These are phyloP conservation scores for Carex cristatella DNA, from an alignment of 176 grass and related monocot genomes.

Conservation along the genomic window DNA sequence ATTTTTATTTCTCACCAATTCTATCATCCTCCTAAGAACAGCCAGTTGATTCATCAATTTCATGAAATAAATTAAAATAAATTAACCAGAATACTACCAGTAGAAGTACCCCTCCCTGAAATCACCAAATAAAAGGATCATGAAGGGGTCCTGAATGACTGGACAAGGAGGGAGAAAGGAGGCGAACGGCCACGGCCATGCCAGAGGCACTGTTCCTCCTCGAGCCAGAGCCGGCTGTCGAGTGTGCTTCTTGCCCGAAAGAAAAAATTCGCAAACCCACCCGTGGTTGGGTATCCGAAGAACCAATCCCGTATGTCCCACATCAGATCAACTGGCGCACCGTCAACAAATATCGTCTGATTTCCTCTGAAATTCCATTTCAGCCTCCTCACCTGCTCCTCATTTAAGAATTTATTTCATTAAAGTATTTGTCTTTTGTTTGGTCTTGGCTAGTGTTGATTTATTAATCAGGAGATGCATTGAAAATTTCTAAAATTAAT, in stretches of 20 bases:
- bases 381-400: conserved; percentile 36
- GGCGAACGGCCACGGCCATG: conserved; percentile 12
- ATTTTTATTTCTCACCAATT: conserved; percentile 28
- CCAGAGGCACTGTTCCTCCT: conserved; percentile 44
- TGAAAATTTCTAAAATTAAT: background rate
- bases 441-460: background rate
- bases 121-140: conserved; percentile 26
- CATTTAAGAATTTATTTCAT: background rate
- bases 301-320: conserved; percentile 88
- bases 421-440: background rate
- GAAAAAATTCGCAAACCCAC: conserved; percentile 65
- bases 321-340: conserved; percentile 79
- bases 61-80: conserved; percentile 14
- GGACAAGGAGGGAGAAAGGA: conserved; percentile 70
- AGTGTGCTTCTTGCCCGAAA: conserved; percentile 64
- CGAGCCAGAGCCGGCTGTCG: conserved; percentile 89
- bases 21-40: conserved; percentile 18
- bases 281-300: conserved; percentile 28
- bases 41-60: conserved; percentile 17
- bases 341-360: conserved; percentile 92
- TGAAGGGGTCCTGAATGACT: conserved; percentile 43
- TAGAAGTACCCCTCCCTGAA: background rate
- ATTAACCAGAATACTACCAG: background rate
- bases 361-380: conserved; percentile 77
- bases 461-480: background rate